Conservation (phyloP, 441 rosid species). For the Adansonia grandidieri region DNA sequence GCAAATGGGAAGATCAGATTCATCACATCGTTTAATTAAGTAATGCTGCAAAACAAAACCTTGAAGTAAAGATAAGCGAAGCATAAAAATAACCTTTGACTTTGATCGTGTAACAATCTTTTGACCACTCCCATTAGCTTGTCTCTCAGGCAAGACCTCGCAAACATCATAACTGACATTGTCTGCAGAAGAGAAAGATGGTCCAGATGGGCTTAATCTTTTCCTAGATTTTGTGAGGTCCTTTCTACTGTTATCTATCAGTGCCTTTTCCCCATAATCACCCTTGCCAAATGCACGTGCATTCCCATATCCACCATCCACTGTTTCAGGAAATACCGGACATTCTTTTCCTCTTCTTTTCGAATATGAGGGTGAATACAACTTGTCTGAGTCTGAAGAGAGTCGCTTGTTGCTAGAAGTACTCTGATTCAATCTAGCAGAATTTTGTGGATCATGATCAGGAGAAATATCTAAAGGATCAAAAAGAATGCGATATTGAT, state of each 20-base stretch:
- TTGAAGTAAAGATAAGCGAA: not conserved
- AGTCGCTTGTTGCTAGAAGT: constrained; percentile 36
- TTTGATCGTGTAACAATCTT: constrained; percentile 26
- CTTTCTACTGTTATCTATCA: constrained; percentile 24
- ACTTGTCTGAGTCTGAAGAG: constrained; percentile 40
- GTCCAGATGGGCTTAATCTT: constrained; percentile 38
- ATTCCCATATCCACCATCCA: constrained; percentile 24
- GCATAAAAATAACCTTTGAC: constrained; percentile 40
- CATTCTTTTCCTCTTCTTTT: constrained; percentile 29
- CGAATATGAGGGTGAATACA: constrained; percentile 22
- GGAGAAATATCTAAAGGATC: constrained; percentile 53
- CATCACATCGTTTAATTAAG: not conserved
- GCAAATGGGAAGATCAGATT: not conserved
- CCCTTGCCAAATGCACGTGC: constrained; percentile 23
- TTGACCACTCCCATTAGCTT: constrained; percentile 34
- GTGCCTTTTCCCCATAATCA: constrained; percentile 33
- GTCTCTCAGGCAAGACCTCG: constrained; percentile 32
- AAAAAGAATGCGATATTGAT: not conserved
- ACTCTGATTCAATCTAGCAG: constrained; percentile 39
- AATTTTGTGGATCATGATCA: constrained; percentile 34
- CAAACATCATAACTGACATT: constrained; percentile 36
- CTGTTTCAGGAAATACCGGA: constrained; percentile 19
- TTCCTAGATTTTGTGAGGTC: constrained; percentile 33
- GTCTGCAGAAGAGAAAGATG: constrained; percentile 38
- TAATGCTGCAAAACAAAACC: not conserved